These are phyloP conservation scores for Cercospora sp. DNA, from an alignment of 2,329 filamentous ascomycete genomes.

Conservation along the genomic window DNA sequence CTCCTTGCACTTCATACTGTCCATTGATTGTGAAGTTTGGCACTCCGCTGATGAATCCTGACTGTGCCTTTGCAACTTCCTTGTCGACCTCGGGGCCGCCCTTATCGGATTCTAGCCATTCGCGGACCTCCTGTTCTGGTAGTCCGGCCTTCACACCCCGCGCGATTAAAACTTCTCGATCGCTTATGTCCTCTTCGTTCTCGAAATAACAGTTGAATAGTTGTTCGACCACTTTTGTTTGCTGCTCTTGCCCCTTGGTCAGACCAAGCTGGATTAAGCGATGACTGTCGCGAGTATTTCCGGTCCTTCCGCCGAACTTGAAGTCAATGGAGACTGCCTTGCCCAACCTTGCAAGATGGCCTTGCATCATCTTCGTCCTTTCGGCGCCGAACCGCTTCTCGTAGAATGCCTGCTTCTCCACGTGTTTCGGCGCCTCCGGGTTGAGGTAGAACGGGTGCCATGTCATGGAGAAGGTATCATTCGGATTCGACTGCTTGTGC, in stretches of 20 bases:
- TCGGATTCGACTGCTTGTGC: conserved; percentile 56
- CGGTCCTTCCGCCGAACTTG: conserved; percentile 67
- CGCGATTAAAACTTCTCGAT: conserved; percentile 42
- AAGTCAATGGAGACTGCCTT: conserved; percentile 70
- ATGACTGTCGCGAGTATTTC: conserved; percentile 78
- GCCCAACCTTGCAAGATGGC: conserved; percentile 60
- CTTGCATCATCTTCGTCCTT: conserved; percentile 58
- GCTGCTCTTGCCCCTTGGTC: conserved; percentile 53
- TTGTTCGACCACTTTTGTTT: conserved; percentile 62
- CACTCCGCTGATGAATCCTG: conserved; percentile 63
- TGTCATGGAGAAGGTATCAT: conserved; percentile 69
- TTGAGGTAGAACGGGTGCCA: conserved; percentile 84
- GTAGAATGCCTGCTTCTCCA: conserved; percentile 60
- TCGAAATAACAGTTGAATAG: conserved; percentile 61
- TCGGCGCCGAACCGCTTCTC: conserved; percentile 64
- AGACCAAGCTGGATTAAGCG: conserved; percentile 70
- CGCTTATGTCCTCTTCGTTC: conserved; percentile 51
- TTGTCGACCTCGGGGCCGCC: conserved; percentile 49
- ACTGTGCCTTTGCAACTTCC: conserved; percentile 47
- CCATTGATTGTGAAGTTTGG: conserved; percentile 74
- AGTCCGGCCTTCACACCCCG: conserved; percentile 48
- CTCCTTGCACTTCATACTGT: conserved; percentile 66
- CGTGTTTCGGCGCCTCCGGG: conserved; percentile 57
- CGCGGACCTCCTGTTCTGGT: conserved; percentile 44
- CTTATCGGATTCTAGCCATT: conserved; percentile 47